Evolutionary conservation across 352 stramenopile species (phyloP), one percentile per base, ranked within the genome.

Genomic region (Phytophthora citricola): DNA sequence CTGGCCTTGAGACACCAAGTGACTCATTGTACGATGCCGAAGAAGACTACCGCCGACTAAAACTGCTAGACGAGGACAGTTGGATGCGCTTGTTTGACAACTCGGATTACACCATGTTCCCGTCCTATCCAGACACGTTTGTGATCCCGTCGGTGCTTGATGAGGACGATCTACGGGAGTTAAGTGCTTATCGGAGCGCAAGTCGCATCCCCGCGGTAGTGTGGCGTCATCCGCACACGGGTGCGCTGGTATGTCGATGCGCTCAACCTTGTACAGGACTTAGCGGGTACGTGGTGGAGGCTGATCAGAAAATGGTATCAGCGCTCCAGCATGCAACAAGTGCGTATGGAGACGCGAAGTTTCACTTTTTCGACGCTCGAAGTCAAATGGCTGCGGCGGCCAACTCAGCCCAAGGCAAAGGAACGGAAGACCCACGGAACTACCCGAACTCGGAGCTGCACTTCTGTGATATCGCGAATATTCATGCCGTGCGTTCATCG

Each of bases 401-500:
- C 9, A 97, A 97, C 62, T 88, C 87, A 2, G 88, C 87, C 7
- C 85, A 95, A 74, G 86, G 88, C 26, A 95, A 97, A 82, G 89
- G 88, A 32, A 97, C 89, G 0, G 92, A 95, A 69, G 86, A 99
- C 74, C 67, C 95, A 62, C 87, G 97, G 31, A 97, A 98, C 68
- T 99, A 99, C 75, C 79, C 87, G 15, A 92, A 98, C 58, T 90
- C 91, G 5, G 97, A 98, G 22, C 85, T 99, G 26, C 94, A 98
- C 55, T 99, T 99, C 71, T 98, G 96, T 73, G 97, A 99, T 58
- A 99, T 99, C 67, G 95, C 90, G 3, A 99, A 99, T 76, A 99
- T 99, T 64, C 97, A 99, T 78, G 93, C 92, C 27, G 97, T 99
- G 36, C 97, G 98, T 17, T 93, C 87, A 38, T 93, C 89, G 14